Conservation (phyloP, 2,329 filamentous ascomycete genomes). For the Colletotrichum zoysiae region DNA sequence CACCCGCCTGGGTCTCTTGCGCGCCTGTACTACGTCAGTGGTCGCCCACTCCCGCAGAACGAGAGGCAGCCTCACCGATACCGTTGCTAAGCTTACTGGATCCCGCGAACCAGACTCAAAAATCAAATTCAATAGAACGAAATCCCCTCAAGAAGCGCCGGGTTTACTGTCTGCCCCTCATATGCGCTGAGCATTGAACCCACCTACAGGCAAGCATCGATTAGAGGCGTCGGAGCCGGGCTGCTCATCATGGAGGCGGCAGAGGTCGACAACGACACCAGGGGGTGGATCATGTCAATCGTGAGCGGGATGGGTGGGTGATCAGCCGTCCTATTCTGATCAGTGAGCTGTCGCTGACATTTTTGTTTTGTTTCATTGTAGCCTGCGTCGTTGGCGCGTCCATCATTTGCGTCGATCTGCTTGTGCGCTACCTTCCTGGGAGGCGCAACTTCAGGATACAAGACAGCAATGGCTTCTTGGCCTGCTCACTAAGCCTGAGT, state of each 20-base stretch:
- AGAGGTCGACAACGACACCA: constrained; percentile 80
- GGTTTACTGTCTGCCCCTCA: not conserved
- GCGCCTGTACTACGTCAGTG: constrained; percentile 34
- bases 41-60: constrained; percentile 21
- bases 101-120: not conserved
- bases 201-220: constrained; percentile 33
- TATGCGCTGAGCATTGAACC: constrained; percentile 34
- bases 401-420: constrained; percentile 87
- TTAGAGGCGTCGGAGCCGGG: constrained; percentile 29
- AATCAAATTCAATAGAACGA: not conserved
- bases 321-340: constrained; percentile 27
- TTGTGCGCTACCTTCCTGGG: constrained; percentile 79
- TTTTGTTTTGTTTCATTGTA: constrained; percentile 43
- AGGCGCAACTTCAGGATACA: constrained; percentile 86
- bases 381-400: constrained; percentile 81
- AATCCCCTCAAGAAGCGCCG: not conserved
- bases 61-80: constrained; percentile 29
- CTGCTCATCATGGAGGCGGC: constrained; percentile 54
- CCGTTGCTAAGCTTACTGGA: constrained; percentile 7
- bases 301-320: constrained; percentile 79
- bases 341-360: constrained; percentile 39
- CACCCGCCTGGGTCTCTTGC: constrained; percentile 18
- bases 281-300: constrained; percentile 93
- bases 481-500: constrained; percentile 88
- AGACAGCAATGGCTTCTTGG: constrained; percentile 89